Conservation (phyloP, 306 rosid species). For the Cucumis cinereus region DNA sequence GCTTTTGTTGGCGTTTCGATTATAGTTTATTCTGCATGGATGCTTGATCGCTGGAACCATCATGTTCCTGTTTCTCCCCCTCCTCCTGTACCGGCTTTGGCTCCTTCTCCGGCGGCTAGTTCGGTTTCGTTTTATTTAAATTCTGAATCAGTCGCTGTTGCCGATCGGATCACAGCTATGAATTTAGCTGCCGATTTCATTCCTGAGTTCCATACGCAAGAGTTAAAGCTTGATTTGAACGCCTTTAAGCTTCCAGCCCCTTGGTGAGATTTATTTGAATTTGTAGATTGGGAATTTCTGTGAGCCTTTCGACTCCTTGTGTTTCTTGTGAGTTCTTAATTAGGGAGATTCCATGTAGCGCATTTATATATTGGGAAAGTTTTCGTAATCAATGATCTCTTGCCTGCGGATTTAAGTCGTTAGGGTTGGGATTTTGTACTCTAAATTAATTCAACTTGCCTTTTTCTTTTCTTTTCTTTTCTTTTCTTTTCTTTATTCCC, state of each 20-base stretch:
- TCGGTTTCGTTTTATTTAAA: slow-evolving; percentile 12
- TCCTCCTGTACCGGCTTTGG: slow-evolving; percentile 6
- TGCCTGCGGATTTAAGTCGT: no score
- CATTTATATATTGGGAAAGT: background rate
- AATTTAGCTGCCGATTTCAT: slow-evolving; percentile 19
- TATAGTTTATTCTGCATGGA: slow-evolving; percentile 68
- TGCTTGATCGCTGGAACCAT: slow-evolving; percentile 66
- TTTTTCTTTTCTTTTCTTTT: background rate
- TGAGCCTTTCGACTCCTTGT: background rate
- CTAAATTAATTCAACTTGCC: background rate
- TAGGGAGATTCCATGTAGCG: background rate
- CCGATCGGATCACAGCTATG: slow-evolving; percentile 15
- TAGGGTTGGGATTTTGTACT: background rate
- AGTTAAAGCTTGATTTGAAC: slow-evolving; percentile 18
- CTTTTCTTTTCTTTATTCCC: background rate
- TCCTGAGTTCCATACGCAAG: slow-evolving; percentile 24
- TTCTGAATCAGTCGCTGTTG: slow-evolving; percentile 9
- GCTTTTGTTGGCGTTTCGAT: slow-evolving; percentile 72
- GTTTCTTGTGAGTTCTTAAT: background rate
- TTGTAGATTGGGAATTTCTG: background rate
- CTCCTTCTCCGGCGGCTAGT: slow-evolving; percentile 32
- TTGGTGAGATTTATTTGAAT: slow-evolving; percentile 30
- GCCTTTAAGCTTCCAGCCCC: slow-evolving; percentile 62
- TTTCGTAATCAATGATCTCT: background rate
- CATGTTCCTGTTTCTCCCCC: slow-evolving; percentile 41